Conservation (phyloP, 2,329 filamentous ascomycete species). For the Xylariaceae sp. region DNA sequence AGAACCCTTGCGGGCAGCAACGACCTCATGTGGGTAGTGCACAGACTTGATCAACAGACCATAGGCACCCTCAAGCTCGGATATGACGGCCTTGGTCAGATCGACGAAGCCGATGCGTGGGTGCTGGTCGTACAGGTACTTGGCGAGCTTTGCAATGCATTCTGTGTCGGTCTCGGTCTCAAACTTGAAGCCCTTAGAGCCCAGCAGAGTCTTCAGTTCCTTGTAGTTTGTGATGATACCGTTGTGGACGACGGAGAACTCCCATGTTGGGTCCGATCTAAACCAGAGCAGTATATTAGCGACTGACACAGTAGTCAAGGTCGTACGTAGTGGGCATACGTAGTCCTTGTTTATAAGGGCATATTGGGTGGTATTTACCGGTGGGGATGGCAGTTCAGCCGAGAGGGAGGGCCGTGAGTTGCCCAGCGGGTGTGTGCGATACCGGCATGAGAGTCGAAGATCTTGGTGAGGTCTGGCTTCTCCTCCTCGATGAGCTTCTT, state of each 20-base stretch:
- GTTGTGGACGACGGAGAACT: constrained; percentile 98
- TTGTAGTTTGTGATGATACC: constrained; percentile 99
- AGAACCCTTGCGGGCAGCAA: constrained; percentile 97
- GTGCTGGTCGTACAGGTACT: constrained; percentile 96
- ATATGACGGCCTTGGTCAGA: constrained; percentile 94
- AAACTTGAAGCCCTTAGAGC: constrained; percentile 94
- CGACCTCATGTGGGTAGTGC: constrained; percentile 96
- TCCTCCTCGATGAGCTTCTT: constrained; percentile 85
- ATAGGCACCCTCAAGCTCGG: constrained; percentile 96
- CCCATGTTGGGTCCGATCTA: constrained; percentile 91
- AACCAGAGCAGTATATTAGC: constrained; percentile 19
- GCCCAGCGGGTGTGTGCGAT: constrained; percentile 99
- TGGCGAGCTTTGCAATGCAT: constrained; percentile 97
- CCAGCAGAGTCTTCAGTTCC: constrained; percentile 90
- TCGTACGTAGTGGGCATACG: constrained; percentile 14
- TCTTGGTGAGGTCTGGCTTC: constrained; percentile 82
- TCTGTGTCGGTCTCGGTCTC: constrained; percentile 99
- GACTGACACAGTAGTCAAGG: neutral
- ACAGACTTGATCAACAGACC: constrained; percentile 97
- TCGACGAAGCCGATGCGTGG: constrained; percentile 94
- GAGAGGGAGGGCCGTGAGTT: constrained; percentile 91
- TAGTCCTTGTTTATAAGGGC: constrained; percentile 16
- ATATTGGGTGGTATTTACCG: constrained; percentile 60
- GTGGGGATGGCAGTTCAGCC: constrained; percentile 97
- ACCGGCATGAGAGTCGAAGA: constrained; percentile 96